phyloP scores from a whole-genome alignment of 768 basidiomycete species.

The Roridomyces roridus region DNA sequence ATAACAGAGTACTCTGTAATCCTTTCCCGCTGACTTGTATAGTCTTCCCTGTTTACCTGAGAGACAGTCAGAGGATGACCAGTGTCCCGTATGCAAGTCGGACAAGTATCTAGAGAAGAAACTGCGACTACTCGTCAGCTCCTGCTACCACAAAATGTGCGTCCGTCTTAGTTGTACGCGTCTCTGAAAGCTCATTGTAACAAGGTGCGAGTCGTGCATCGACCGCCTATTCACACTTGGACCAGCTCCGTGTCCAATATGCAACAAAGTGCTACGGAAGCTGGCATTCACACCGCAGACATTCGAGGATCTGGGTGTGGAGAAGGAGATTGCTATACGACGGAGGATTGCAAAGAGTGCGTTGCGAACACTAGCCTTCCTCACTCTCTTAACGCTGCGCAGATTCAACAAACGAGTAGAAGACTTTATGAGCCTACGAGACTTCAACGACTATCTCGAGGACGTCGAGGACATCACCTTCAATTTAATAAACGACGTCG shows the following conservation, averaged over 20 bases:
- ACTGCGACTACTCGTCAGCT: slow-evolving; percentile 89
- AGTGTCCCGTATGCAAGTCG: slow-evolving; percentile 97
- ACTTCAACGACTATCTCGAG: slow-evolving; percentile 96
- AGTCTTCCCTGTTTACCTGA: not conserved
- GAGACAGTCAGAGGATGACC: slow-evolving; percentile 63
- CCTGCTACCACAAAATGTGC: slow-evolving; percentile 99
- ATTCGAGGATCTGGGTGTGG: slow-evolving; percentile 90
- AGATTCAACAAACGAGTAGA: slow-evolving; percentile 95
- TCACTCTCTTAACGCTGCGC: slow-evolving; percentile 5
- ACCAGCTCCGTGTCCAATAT: slow-evolving; percentile 95
- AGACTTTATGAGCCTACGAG: slow-evolving; percentile 80
- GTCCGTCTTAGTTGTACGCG: slow-evolving; percentile 23
- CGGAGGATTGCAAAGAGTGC: slow-evolving; percentile 90
- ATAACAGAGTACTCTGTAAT: slow-evolving; percentile 82
- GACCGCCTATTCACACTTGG: slow-evolving; percentile 95
- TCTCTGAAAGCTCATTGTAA: not conserved
- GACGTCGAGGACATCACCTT: slow-evolving; percentile 95
- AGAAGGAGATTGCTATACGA: slow-evolving; percentile 92
- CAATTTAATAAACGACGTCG: slow-evolving; percentile 92
- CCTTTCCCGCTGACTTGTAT: slow-evolving; percentile 17
- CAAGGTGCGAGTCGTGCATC: slow-evolving; percentile 99
- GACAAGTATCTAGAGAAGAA: slow-evolving; percentile 96
- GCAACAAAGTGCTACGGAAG: slow-evolving; percentile 85
- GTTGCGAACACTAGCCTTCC: slow-evolving; percentile 28
- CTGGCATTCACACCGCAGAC: slow-evolving; percentile 95